Base-by-base conservation (phyloP, 2,329 filamentous ascomycete genomes). In the Aurifilum marmelostoma region DNA sequence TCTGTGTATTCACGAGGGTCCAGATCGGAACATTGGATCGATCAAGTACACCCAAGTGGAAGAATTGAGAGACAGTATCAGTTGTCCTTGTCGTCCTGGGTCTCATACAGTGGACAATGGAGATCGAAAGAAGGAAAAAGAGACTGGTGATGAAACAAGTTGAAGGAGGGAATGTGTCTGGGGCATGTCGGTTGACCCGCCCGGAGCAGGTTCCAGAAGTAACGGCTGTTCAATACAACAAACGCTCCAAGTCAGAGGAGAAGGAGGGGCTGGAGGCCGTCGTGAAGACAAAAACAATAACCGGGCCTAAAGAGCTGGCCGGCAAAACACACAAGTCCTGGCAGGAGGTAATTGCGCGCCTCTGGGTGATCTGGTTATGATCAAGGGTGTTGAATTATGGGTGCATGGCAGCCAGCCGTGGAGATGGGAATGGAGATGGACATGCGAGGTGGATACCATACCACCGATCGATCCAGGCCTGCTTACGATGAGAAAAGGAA, bases 71-170 rank as follows among this genome's bases (percentile, higher is more conserved):
- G 41, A 34, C 27, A 41, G 29, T 18, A 24, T 39, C 14, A 43
- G 65, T 21, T 29, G 27, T 34, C 29, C 56, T 66, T 56, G 64
- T 66, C 54, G 52, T 56, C 47, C 43, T 64, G 62, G 60, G 54
- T 66, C 64, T 66, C 54, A 66, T 52, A 59, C 64, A 60, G 39
- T 27, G 63, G 37, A 37, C 63, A 59, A 43, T 63, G 63, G 32
- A 60, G n/a, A 43, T 43, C 11, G 14, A 43, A 43, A 14, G 41
- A 21, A 18, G 14, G 41, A 11, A 39, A 7, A 8, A 47, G n/a
- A 47, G 3, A 47, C 43, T 27, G 34, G 11, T 34, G 41, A 41
- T 66, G 64, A 66, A 66, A 66, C 64, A 66, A 39, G n/a, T n/a
- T n/a, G 52, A 34, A 34, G 34, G 52, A 32, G 32, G 37, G 24